Base-by-base conservation (phyloP, 2,329 filamentous ascomycete species). In the Aureobasidium melanogenum region DNA sequence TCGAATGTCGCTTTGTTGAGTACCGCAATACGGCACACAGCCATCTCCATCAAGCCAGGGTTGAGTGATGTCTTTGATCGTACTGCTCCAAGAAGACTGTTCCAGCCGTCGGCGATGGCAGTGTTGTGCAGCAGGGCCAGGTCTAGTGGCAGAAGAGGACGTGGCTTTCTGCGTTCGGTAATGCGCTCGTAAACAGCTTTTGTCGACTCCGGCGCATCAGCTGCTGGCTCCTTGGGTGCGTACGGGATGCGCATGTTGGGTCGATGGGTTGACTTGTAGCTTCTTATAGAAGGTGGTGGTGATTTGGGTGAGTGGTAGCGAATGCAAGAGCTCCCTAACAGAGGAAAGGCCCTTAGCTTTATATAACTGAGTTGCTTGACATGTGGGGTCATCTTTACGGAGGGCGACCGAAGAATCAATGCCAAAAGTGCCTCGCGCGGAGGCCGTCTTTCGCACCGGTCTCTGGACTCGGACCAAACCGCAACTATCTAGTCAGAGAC, bases 21-120 rank as follows among this genome's bases (percentile, higher is more conserved):
- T 10, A 73, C 70, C 19, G 71, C 72, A 39, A 74, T 68, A 52
- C 73, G 70, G 66, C 70, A 71, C 38, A 74, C 72, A 15, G 71
- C 70, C 19, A 73, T 63, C 62, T 74, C 72, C 44, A 69, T 67
- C 17, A 73, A 60, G 10, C 67, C 66, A 24, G 66, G 65, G 9
- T 67, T 64, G 28, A 73, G 68, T 24, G 68, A 68, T 4, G 71
- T 70, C 59, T 71, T 67, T 38, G 69, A 69, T 44, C 73, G 69
- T 39, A 75, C 74, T 51, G 72, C 71, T 63, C 85, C 86, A 12
- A 89, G 79, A 71, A 89, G 86, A 14, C 77, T 75, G 76, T 88
- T 89, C 85, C 86, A 89, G 57, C 89, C 89, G 74, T 90, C 86
- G 17, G 89, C 88, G 1, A 93, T 82, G 19, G 85, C 76, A 1